A percentile compares a stretch with the other conserved stretches of the same genome.
These are phyloP conservation scores for Volvox carteri DNA, from an alignment of 163 green algal species.

Conservation along the genomic window DNA sequence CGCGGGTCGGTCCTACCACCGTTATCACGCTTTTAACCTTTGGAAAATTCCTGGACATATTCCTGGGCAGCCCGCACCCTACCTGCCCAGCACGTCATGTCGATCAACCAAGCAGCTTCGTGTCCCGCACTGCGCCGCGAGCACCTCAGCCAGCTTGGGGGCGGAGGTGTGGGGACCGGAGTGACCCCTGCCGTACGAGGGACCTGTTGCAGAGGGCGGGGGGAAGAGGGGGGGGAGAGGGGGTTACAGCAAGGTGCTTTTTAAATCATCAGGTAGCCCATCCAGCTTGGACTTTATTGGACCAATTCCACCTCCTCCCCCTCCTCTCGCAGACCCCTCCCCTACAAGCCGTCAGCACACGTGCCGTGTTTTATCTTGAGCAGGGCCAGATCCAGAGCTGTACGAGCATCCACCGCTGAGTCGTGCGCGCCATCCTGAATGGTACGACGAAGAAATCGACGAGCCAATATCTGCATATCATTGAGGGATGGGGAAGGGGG, in stretches of 20 bases:
- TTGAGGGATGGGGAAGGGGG: too few relatives aligned
- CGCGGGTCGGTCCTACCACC: too few relatives aligned
- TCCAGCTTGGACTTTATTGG: too few relatives aligned
- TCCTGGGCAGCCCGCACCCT: too few relatives aligned
- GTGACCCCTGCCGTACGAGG: conserved; percentile 57
- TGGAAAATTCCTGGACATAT: too few relatives aligned
- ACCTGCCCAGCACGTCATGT: conserved; percentile 63
- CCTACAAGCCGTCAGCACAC: neutral
- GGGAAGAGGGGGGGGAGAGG: neutral
- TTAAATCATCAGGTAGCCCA: too few relatives aligned
- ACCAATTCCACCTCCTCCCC: neutral
- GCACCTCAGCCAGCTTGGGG: conserved; percentile 65
- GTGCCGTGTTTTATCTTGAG: conserved; percentile 87
- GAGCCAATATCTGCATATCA: conserved; percentile 79
- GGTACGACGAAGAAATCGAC: conserved; percentile 78
- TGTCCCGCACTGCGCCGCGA: conserved; percentile 43
- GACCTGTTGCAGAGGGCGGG: conserved; percentile 51
- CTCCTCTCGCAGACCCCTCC: neutral
- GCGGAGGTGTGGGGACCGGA: conserved; percentile 19
- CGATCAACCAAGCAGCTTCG: conserved; percentile 74
- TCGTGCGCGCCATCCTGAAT: conserved; percentile 93
- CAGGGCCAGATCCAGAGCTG: conserved; percentile 89
- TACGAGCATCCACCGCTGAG: conserved; percentile 84
- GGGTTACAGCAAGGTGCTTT: too few relatives aligned
- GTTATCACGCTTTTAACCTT: neutral